Base-by-base conservation (phyloP, 257 asterid genomes). In the Gardenia jasminoides region DNA sequence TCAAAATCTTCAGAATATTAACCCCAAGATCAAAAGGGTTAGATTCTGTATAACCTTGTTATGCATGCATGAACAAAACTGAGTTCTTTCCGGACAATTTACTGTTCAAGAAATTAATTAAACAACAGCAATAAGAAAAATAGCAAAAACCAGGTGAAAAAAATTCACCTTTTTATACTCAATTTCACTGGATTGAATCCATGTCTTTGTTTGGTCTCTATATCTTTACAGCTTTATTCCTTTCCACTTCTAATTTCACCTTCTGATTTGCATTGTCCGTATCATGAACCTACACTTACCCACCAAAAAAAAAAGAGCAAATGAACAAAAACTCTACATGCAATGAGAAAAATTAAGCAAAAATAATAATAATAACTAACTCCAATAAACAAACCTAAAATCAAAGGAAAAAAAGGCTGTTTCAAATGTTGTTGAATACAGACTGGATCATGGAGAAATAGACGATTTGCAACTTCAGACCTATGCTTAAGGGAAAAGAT, bases 121-220 rank as follows among this genome's bases (percentile, higher is more conserved):
- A 59, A 59, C 13, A 59, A n/a, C 5, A 54, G 9, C 20, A 54
- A 1, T 22, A n/a, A 59, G 24, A 26, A 15, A 0, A 3, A 58
- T 33, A 30, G 20, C 36, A 16, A 3, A 0, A 39, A 30, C 65
- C 61, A 8, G n/a, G n/a, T 2, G 50, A 9, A 26, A 28, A 48
- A 54, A 41, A 17, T 3, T 46, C 80, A 96, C 99, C 98, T 96
- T 96, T 82, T 96, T 96, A 87, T 96, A 98, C 91, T 96, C 93
- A 75, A 96, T 96, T 89, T 96, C 99, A 74, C 99, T 96, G 82
- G 99, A 96, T 79, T 96, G 99, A 78, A 96, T 96, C 99, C 99
- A 96, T 73, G 99, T 93, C 86, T 93, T 93, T 76, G 93, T 96
- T 88, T 96, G 99, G 90, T 93, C 99, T 86, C 99, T 87, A 82